These are phyloP conservation scores for Cadophora sp. DNA, from an alignment of 2,329 filamentous ascomycete genomes.

Conservation along the genomic window DNA sequence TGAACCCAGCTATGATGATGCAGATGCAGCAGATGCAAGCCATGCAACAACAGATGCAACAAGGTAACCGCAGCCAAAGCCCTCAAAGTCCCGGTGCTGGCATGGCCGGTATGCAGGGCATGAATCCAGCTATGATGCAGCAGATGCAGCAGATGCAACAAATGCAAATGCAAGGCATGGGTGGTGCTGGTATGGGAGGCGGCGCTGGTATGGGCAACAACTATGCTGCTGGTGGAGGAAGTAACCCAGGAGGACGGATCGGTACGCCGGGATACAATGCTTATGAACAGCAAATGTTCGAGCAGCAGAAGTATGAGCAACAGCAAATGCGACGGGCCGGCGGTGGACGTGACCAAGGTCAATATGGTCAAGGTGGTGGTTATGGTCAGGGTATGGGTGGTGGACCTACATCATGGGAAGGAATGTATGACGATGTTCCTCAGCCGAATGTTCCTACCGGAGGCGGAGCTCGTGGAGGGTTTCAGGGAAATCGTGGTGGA, in stretches of 20 bases:
- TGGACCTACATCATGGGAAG: slow-evolving; percentile 89
- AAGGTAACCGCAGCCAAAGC: slow-evolving; percentile 43
- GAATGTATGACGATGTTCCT: slow-evolving; percentile 96
- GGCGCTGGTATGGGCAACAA: slow-evolving; percentile 39
- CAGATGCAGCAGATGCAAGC: slow-evolving; percentile 68
- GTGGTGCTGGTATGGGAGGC: slow-evolving; percentile 29
- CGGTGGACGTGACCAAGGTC: slow-evolving; percentile 45
- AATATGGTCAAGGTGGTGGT: slow-evolving; percentile 44
- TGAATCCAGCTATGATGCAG: slow-evolving; percentile 59
- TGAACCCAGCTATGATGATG: slow-evolving; percentile 80
- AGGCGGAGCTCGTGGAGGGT: slow-evolving; percentile 47
- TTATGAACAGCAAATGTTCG: slow-evolving; percentile 76
- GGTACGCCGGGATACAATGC: slow-evolving; percentile 56
- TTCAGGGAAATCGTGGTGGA: slow-evolving; percentile 36
- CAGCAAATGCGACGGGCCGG: slow-evolving; percentile 60
- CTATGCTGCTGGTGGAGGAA: slow-evolving; percentile 42
- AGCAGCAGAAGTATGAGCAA: slow-evolving; percentile 80
- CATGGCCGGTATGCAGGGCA: slow-evolving; percentile 45
- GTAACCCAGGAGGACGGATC: slow-evolving; percentile 50
- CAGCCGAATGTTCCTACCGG: slow-evolving; percentile 70
- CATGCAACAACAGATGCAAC: slow-evolving; percentile 49
- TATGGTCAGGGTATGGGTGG: slow-evolving; percentile 59
- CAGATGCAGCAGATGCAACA: slow-evolving; percentile 58
- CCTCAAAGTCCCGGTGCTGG: slow-evolving; percentile 41
- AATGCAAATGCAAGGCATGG: slow-evolving; percentile 52